Evolutionary conservation across 371 early-diverging fungal genomes (phyloP).

Genomic region (Dichotomocladium elegans): DNA sequence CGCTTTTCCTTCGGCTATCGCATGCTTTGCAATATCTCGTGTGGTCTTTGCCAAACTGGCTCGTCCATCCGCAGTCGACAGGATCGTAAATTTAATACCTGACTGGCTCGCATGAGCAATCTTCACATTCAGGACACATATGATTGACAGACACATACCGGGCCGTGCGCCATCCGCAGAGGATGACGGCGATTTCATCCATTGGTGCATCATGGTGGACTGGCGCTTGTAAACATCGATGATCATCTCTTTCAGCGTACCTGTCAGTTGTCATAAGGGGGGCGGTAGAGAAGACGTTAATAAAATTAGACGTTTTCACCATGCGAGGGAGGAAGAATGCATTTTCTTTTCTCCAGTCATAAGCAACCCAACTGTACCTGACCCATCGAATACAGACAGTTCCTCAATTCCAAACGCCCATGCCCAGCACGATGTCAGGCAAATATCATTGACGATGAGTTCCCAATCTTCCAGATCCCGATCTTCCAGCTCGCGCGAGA

Average conservation of each 20-base stretch:
- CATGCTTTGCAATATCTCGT: slow-evolving; percentile 18
- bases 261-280: slow-evolving; percentile 8
- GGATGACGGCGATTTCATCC: slow-evolving; percentile 10
- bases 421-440: slow-evolving; percentile 38
- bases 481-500: slow-evolving; percentile 31
- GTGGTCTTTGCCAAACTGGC: slow-evolving; percentile 18
- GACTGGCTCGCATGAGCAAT: too few relatives aligned
- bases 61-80: slow-evolving; percentile 33
- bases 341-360: not conserved
- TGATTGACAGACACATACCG: not conserved
- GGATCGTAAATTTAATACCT: slow-evolving; percentile 30
- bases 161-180: not conserved
- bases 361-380: slow-evolving; percentile 23
- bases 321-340: too few relatives aligned
- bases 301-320: not conserved
- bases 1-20: not conserved
- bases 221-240: slow-evolving; percentile 34
- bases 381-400: slow-evolving; percentile 39
- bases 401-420: slow-evolving; percentile 39
- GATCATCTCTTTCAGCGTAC: slow-evolving; percentile 21
- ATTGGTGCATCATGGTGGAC: slow-evolving; percentile 26
- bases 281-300: too few relatives aligned
- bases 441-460: slow-evolving; percentile 26
- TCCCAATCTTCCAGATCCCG: slow-evolving; percentile 31
- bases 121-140: not conserved